Evolutionary conservation across 768 basidiomycete genomes (phyloP).

Genomic region (Rhodotorula sphaerocarpa): DNA sequence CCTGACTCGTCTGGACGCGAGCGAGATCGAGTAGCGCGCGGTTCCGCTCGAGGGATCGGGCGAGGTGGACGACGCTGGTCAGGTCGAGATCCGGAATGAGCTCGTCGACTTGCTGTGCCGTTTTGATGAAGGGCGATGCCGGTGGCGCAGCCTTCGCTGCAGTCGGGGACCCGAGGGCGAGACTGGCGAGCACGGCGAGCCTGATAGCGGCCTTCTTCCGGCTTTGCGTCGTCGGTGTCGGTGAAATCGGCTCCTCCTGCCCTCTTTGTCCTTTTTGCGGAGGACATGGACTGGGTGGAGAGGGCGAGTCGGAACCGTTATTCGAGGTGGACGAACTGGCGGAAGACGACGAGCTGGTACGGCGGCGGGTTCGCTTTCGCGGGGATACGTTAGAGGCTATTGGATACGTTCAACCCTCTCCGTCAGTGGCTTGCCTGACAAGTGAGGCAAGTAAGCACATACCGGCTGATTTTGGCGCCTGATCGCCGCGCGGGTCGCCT

Average conservation of each 20-base stretch:
- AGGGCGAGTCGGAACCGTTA: background rate
- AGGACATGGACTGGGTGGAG: background rate
- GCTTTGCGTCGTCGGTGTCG: background rate
- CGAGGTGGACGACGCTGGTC: background rate
- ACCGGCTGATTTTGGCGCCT: too few species aligned
- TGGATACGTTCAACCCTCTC: too few species aligned
- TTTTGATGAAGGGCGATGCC: background rate
- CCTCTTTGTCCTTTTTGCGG: too few species aligned
- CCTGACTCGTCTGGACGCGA: background rate
- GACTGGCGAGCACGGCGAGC: background rate
- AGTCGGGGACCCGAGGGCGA: background rate
- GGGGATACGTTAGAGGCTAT: too few species aligned
- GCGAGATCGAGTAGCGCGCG: constrained; percentile 6
- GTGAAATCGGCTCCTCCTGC: background rate
- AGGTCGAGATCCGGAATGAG: background rate
- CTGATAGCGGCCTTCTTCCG: too few species aligned
- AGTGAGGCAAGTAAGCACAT: too few species aligned
- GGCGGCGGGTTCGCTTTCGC: too few species aligned
- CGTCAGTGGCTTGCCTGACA: too few species aligned
- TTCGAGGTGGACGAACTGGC: too few species aligned
- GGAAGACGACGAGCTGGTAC: too few species aligned
- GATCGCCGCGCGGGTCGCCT: too few species aligned
- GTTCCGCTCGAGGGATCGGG: background rate
- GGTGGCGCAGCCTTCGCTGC: background rate
- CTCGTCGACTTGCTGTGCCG: background rate